phyloP scores from a whole-genome alignment of 805 yeast genomes.

The Saccharomyces kudriavzevii region DNA sequence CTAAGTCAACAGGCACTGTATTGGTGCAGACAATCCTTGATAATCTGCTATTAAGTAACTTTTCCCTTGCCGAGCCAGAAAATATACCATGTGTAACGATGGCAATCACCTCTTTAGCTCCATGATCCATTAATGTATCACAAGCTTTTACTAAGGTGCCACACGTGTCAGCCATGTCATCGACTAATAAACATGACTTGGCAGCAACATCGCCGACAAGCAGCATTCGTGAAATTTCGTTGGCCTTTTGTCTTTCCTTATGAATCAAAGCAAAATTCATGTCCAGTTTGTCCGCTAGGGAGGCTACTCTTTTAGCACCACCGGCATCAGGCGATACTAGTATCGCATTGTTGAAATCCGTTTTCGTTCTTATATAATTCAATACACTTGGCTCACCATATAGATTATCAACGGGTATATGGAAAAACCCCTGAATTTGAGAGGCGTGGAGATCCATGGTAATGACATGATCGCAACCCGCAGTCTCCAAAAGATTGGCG shows the following conservation, averaged over 20 bases:
- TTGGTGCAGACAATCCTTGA: constrained; percentile 82
- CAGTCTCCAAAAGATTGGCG: constrained; percentile 84
- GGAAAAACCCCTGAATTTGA: constrained; percentile 94
- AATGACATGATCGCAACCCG: constrained; percentile 92
- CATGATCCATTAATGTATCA: constrained; percentile 69
- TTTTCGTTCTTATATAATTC: constrained; percentile 64
- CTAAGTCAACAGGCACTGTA: constrained; percentile 75
- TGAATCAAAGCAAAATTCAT: constrained; percentile 92
- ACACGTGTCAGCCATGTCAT: constrained; percentile 98
- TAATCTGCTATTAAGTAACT: constrained; percentile 59
- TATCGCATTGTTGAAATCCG: constrained; percentile 51
- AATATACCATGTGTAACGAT: constrained; percentile 94
- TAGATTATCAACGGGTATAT: constrained; percentile 89
- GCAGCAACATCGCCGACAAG: constrained; percentile 87
- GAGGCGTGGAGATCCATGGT: constrained; percentile 97
- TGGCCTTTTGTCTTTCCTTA: constrained; percentile 91
- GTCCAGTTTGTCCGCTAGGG: constrained; percentile 85
- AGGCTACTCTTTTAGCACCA: constrained; percentile 95
- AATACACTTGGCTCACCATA: constrained; percentile 92
- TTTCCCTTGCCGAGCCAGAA: constrained; percentile 73
- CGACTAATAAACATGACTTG: constrained; percentile 78
- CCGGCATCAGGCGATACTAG: constrained; percentile 98
- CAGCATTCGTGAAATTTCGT: constrained; percentile 92
- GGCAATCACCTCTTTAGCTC: constrained; percentile 82
- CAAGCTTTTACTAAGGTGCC: constrained; percentile 95